A percentile compares a stretch with the other conserved stretches of the same genome.
These are phyloP conservation scores for Ganoderma sinense DNA, from an alignment of 1,284 basidiomycete species.

Conservation along the genomic window DNA sequence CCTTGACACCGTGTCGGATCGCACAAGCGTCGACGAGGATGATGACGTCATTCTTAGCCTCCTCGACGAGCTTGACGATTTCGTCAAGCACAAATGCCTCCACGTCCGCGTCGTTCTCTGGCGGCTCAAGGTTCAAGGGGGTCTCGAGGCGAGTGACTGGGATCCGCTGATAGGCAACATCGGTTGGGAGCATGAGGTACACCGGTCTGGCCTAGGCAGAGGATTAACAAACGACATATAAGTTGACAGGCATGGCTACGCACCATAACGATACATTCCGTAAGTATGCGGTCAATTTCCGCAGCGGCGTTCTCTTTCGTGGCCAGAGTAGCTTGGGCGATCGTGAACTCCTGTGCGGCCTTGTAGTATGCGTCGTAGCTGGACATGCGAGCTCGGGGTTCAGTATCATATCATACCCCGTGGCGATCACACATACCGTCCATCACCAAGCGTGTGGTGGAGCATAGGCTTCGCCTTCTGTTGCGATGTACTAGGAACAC, in stretches of 20 bases:
- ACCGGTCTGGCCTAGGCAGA: slow-evolving; percentile 77
- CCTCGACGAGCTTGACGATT: slow-evolving; percentile 70
- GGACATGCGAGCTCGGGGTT: not conserved
- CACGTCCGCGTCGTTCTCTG: slow-evolving; percentile 63
- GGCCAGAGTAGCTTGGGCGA: slow-evolving; percentile 70
- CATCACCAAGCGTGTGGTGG: slow-evolving; percentile 90
- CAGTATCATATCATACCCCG: not conserved
- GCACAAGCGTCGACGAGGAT: slow-evolving; percentile 92
- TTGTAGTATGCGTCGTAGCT: slow-evolving; percentile 83
- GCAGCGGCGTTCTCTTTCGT: slow-evolving; percentile 61
- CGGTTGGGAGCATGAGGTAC: slow-evolving; percentile 90
- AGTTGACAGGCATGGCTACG: slow-evolving; percentile 19
- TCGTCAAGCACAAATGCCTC: slow-evolving; percentile 80
- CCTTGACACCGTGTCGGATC: slow-evolving; percentile 78
- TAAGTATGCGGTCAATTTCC: slow-evolving; percentile 86
- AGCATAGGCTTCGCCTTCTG: slow-evolving; percentile 76
- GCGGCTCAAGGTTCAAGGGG: slow-evolving; percentile 61
- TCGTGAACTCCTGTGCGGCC: slow-evolving; percentile 81
- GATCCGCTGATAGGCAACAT: slow-evolving; percentile 79
- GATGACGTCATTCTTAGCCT: slow-evolving; percentile 71
- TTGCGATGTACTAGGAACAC: slow-evolving; percentile 81
- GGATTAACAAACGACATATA: no score
- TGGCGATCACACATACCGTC: slow-evolving; percentile 51
- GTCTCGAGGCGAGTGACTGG: slow-evolving; percentile 70
- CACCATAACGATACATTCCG: slow-evolving; percentile 73